Evolutionary conservation across 768 basidiomycete genomes (phyloP).

Genomic region (Coprinellus micaceus): DNA sequence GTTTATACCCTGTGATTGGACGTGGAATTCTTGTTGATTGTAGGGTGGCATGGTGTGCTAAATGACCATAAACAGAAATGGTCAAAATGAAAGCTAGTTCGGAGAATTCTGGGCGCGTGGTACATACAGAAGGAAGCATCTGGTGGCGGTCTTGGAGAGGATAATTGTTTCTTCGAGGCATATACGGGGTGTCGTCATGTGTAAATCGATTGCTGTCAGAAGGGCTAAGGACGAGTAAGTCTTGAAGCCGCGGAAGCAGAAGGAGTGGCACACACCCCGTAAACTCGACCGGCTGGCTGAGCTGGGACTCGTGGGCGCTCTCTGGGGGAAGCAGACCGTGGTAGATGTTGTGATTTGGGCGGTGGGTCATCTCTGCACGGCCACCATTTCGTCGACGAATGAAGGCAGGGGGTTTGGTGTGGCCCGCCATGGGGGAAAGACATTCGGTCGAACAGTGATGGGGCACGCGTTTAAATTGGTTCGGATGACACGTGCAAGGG

Average conservation of each 20-base stretch:
- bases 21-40: not conserved
- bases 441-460: not conserved
- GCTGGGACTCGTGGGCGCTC: not conserved
- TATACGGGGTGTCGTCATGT: not conserved
- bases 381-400: not conserved
- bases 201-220: not conserved
- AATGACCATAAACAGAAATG: no score
- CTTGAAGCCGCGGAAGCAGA: no score
- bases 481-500: not conserved
- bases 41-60: not conserved
- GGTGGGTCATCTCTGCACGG: not conserved
- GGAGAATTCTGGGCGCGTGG: no score
- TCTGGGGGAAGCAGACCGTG: not conserved
- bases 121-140: not conserved
- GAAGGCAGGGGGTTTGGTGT: not conserved
- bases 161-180: not conserved
- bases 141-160: not conserved
- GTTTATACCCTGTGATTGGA: not conserved
- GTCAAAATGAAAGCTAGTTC: no score
- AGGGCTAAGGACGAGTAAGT: no score
- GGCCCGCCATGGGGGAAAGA: slow-evolving; percentile 1
- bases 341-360: not conserved
- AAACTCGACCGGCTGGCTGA: not conserved
- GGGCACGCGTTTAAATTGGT: not conserved
- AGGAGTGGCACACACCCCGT: not conserved